These are phyloP conservation scores for Rosa lucieae DNA, from an alignment of 306 rosid species.

Conservation along the genomic window DNA sequence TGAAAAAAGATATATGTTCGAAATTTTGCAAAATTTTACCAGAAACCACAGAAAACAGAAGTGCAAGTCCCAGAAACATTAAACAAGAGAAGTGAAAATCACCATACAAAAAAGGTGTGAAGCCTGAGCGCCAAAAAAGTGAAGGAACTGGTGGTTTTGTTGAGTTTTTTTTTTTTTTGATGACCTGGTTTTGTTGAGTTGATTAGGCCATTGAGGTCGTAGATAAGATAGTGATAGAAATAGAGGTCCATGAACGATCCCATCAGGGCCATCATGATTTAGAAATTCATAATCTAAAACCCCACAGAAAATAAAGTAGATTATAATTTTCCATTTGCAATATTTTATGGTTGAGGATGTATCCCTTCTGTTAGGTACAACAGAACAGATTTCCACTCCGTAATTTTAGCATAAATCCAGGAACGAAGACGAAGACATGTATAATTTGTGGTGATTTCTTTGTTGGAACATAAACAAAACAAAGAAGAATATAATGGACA, in stretches of 20 bases:
- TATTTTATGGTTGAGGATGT: background rate
- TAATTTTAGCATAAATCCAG: slow-evolving; percentile 5
- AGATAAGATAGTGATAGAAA: slow-evolving; percentile 15
- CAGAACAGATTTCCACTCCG: background rate
- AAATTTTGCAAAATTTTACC: no score
- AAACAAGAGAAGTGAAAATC: no score
- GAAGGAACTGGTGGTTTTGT: background rate
- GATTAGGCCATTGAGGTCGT: background rate
- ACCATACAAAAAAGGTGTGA: no score
- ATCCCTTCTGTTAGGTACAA: slow-evolving; percentile 14
- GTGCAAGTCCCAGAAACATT: no score
- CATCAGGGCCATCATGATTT: slow-evolving; percentile 9
- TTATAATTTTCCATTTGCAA: background rate
- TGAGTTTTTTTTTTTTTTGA: background rate
- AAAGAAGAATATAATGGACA: background rate
- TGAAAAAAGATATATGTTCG: no score
- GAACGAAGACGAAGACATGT: background rate
- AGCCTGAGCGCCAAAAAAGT: background rate
- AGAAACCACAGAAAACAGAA: no score
- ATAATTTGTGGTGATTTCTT: background rate
- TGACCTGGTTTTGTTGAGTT: background rate
- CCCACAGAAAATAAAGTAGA: background rate
- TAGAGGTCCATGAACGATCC: slow-evolving; percentile 18
- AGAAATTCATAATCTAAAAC: background rate
- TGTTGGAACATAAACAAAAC: background rate